Base-by-base conservation (phyloP, 805 yeast species). In the Brettanomyces bruxellensis region DNA sequence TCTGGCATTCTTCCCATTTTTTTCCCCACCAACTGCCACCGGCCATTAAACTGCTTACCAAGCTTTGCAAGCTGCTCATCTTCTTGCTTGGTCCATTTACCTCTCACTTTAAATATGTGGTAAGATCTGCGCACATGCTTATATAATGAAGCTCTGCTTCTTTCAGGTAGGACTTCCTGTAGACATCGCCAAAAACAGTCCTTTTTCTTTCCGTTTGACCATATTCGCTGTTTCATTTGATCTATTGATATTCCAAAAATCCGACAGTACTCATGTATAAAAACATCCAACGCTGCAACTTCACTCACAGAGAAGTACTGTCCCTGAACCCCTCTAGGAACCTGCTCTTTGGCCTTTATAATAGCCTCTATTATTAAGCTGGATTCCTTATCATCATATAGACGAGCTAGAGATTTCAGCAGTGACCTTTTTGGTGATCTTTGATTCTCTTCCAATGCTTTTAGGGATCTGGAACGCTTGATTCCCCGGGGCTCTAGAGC, bases 1-100 rank as follows among this genome's bases (percentile, higher is more conserved):
- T 91, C 98, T 0, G 98, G 97, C 98, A 91, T 91, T 57, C 98
- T 72, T 12, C 86, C 87, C 78, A 91, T 71, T 6, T 70, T 68
- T 45, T 74, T 74, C 6, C 97, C 97, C 49, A 91, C 86, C 38
- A 72, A 70, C 54, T 87, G 87, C 98, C 98, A 91, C 58, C 85
- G 88, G 14, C 93, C 88, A 48, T 81, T 87, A 54, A 78, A 76
- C 25, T 80, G 78, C 8, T 73, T 63, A 9, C 86, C 86, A 44
- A 86, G 66, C 45, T 72, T 73, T 1, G 79, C 78, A 45, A 91
- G 69, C 42, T 73, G 72, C 36, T 67, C 74, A 62, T 91, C 97
- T 51, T 90, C 96, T 49, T 79, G 87, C 7, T 77, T 70, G 1
- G 85, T 81, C 98, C 98, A 91, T 58, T 81, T 87, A 30, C 95